These are phyloP conservation scores for Bimuria novae-zelandiae DNA, from an alignment of 2,329 filamentous ascomycete genomes.

Conservation along the genomic window DNA sequence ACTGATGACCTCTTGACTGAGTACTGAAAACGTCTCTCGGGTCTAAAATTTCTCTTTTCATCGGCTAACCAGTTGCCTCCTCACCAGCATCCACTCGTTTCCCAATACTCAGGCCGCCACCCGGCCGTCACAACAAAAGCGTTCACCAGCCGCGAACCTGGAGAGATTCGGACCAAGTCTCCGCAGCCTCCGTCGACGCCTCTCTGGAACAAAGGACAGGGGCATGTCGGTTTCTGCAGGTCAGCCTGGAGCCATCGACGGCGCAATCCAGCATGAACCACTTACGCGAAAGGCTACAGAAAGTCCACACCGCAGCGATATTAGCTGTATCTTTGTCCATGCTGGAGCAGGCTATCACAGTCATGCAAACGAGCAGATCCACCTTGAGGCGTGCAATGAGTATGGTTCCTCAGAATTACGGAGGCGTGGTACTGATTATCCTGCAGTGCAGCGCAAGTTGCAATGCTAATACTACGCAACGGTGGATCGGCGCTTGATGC, in stretches of 20 bases:
- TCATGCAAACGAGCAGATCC: constrained; percentile 78
- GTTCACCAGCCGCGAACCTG: constrained; percentile 17
- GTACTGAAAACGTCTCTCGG: background rate
- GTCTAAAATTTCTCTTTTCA: background rate
- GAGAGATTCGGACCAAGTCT: constrained; percentile 30
- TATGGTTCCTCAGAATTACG: constrained; percentile 55
- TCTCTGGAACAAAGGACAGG: constrained; percentile 24
- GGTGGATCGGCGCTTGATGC: constrained; percentile 85
- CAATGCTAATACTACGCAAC: constrained; percentile 77
- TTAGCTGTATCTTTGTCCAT: constrained; percentile 88
- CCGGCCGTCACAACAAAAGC: background rate
- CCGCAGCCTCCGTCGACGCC: constrained; percentile 30
- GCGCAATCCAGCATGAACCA: constrained; percentile 24
- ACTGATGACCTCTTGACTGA: constrained; percentile 1
- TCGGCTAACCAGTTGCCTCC: background rate
- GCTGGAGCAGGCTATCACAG: constrained; percentile 96
- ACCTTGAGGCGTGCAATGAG: constrained; percentile 87
- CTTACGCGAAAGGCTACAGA: constrained; percentile 46
- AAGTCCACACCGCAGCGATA: constrained; percentile 50
- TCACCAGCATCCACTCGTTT: background rate
- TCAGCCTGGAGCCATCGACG: constrained; percentile 28
- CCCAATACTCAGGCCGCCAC: background rate
- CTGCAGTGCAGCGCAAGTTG: constrained; percentile 76
- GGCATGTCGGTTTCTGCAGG: constrained; percentile 31
- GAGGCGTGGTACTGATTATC: constrained; percentile 13